Percentiles rank a stretch among this genome's conserved stretches.
phyloP scores from a whole-genome alignment of 129 eudicot genomes.

The Flaveria robusta region DNA sequence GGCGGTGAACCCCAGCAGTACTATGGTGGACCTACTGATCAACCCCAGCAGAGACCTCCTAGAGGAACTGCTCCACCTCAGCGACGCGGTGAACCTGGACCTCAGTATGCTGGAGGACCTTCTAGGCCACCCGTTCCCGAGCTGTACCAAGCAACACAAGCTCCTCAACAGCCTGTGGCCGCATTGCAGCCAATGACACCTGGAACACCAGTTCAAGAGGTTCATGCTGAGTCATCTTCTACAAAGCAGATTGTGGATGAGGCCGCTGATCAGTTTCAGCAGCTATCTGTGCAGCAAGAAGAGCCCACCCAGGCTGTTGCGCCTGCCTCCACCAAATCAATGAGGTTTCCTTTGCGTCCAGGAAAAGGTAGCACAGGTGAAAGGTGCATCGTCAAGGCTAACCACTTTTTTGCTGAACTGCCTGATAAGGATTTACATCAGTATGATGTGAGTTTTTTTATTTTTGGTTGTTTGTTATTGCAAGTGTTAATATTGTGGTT shows the following conservation, averaged over 20 bases:
- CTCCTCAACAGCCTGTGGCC: slow-evolving; percentile 71
- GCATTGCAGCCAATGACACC: slow-evolving; percentile 40
- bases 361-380: slow-evolving; percentile 76
- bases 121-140: slow-evolving; percentile 81
- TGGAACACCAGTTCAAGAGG: slow-evolving; percentile 8
- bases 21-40: slow-evolving; percentile 43
- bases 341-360: slow-evolving; percentile 87
- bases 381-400: slow-evolving; percentile 82
- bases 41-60: slow-evolving; percentile 53
- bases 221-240: slow-evolving; percentile 55
- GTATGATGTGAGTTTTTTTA: slow-evolving; percentile 65
- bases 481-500: not conserved
- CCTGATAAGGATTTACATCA: slow-evolving; percentile 96
- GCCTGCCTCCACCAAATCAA: slow-evolving; percentile 76
- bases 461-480: not conserved
- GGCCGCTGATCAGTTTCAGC: slow-evolving; percentile 48
- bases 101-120: slow-evolving; percentile 64
- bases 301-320: slow-evolving; percentile 44
- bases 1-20: slow-evolving; percentile 62
- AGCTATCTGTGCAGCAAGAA: slow-evolving; percentile 55
- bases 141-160: slow-evolving; percentile 95
- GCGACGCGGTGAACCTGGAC: slow-evolving; percentile 65
- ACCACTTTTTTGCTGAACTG: slow-evolving; percentile 87
- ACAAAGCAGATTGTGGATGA: slow-evolving; percentile 35
- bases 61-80: slow-evolving; percentile 67